Evolutionary conservation across 164 flowering plant species (phyloP).

Genomic region (Cinnamomum micranthum): DNA sequence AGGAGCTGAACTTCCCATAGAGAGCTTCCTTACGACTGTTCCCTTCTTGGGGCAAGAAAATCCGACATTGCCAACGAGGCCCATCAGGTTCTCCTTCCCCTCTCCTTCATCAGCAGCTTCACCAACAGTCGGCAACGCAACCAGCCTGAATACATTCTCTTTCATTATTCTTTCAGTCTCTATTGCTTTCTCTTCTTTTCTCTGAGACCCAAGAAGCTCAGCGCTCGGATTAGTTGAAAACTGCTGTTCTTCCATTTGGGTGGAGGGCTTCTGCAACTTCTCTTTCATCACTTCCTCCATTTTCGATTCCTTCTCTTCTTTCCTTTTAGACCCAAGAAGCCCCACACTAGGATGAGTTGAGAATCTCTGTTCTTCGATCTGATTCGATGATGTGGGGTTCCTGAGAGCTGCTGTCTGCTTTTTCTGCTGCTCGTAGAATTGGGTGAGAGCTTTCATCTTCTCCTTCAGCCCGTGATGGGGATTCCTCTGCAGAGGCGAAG

Average conservation of each 20-base stretch:
- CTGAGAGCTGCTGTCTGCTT: constrained; percentile 39
- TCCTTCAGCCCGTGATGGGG: constrained; percentile 89
- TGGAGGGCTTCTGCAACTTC: constrained; percentile 17
- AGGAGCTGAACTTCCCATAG: constrained; percentile 38
- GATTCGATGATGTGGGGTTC: constrained; percentile 17
- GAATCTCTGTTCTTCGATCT: constrained; percentile 29
- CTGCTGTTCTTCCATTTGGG: constrained; percentile 26
- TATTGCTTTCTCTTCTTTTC: constrained; percentile 23
- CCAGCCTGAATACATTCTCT: constrained; percentile 44
- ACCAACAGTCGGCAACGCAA: constrained; percentile 22
- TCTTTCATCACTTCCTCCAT: constrained; percentile 38
- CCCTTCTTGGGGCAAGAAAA: constrained; percentile 40
- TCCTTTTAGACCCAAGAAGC: constrained; percentile 31
- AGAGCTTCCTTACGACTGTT: constrained; percentile 49
- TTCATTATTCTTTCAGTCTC: constrained; percentile 27
- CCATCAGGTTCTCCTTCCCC: constrained; percentile 55
- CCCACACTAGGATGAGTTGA: constrained; percentile 48
- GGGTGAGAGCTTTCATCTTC: constrained; percentile 81
- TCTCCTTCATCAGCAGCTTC: constrained; percentile 21
- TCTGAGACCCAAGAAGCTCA: constrained; percentile 34
- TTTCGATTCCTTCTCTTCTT: constrained; percentile 23
- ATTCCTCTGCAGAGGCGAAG: constrained; percentile 30
- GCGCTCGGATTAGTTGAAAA: constrained; percentile 43
- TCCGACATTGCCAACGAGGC: constrained; percentile 37
- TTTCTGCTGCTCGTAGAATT: constrained; percentile 80